A percentile compares a stretch with the other conserved stretches of the same genome.
phyloP scores from a whole-genome alignment of 148 eudicot genomes.

The Suaeda aralocaspica region DNA sequence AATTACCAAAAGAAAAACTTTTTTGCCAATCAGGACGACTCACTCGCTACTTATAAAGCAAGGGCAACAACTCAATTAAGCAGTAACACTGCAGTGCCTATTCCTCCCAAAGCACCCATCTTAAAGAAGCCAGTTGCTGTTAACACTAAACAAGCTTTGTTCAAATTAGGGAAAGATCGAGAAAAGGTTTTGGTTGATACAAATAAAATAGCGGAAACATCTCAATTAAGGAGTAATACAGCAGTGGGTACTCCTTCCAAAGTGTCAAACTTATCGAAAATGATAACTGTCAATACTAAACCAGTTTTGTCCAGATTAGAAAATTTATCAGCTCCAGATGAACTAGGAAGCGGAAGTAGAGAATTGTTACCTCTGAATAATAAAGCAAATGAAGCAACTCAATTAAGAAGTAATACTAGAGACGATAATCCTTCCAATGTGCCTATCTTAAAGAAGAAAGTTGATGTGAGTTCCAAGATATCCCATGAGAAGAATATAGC shows the following conservation, averaged over 20 bases:
- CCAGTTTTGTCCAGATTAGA: constrained; percentile 12
- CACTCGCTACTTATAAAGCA: constrained; percentile 13
- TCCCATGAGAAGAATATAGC: constrained; percentile 14
- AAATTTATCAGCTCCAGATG: constrained; percentile 10
- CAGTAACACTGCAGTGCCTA: constrained; percentile 18
- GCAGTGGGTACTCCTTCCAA: constrained; percentile 18
- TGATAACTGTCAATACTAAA: constrained; percentile 10
- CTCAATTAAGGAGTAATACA: constrained; percentile 29
- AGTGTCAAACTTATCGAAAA: constrained; percentile 22
- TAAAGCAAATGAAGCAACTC: neutral
- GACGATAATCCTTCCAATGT: constrained; percentile 9
- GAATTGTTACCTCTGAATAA: neutral
- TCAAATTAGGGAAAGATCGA: constrained; percentile 7
- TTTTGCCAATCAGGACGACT: constrained; percentile 46
- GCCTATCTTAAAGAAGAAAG: constrained; percentile 10
- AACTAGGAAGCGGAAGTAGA: neutral
- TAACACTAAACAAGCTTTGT: constrained; percentile 1
- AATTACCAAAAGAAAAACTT: constrained; percentile 19
- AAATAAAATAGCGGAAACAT: constrained; percentile 28
- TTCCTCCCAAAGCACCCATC: constrained; percentile 17
- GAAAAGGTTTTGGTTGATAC: neutral
- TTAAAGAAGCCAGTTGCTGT: constrained; percentile 18
- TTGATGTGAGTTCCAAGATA: neutral
- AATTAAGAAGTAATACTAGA: constrained; percentile 9
- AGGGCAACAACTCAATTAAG: constrained; percentile 27